These are phyloP conservation scores for Geranium incanum DNA, from an alignment of 441 rosid species.

Conservation along the genomic window DNA sequence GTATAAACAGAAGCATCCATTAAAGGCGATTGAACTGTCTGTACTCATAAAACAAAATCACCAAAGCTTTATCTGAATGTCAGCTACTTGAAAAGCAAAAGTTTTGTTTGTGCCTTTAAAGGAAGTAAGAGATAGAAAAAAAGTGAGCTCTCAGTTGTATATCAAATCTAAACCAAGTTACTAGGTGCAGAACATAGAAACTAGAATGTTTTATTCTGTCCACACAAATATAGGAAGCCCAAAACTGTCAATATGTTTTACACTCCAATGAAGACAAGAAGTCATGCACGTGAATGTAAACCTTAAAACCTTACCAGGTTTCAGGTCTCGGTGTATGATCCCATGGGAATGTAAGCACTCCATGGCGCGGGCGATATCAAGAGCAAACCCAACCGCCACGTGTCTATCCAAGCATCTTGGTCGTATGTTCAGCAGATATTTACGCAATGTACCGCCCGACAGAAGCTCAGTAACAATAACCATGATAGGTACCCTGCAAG, in stretches of 20 bases:
- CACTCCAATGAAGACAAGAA: neutral
- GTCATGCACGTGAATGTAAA: neutral
- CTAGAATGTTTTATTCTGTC: neutral
- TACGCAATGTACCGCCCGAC: constrained; percentile 79
- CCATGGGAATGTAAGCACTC: constrained; percentile 86
- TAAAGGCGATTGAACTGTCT: neutral
- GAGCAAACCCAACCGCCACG: constrained; percentile 74
- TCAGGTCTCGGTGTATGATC: constrained; percentile 39
- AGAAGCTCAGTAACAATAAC: constrained; percentile 92
- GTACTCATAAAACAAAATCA: neutral
- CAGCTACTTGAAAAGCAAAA: neutral
- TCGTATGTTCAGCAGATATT: constrained; percentile 53
- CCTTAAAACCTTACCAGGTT: constrained; percentile 55
- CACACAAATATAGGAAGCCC: neutral
- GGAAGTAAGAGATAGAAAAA: neutral
- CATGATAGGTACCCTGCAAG: constrained; percentile 89
- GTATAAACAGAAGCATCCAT: neutral
- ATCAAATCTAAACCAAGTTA: neutral
- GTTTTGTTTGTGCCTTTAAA: neutral
- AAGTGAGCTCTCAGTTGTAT: neutral
- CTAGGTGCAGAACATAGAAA: neutral
- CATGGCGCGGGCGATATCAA: constrained; percentile 95
- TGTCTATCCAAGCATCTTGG: constrained; percentile 59
- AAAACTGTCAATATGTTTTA: neutral
- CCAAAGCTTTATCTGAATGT: neutral